Base-by-base conservation (phyloP, 352 stramenopile genomes). In the Peronospora farinosa region DNA sequence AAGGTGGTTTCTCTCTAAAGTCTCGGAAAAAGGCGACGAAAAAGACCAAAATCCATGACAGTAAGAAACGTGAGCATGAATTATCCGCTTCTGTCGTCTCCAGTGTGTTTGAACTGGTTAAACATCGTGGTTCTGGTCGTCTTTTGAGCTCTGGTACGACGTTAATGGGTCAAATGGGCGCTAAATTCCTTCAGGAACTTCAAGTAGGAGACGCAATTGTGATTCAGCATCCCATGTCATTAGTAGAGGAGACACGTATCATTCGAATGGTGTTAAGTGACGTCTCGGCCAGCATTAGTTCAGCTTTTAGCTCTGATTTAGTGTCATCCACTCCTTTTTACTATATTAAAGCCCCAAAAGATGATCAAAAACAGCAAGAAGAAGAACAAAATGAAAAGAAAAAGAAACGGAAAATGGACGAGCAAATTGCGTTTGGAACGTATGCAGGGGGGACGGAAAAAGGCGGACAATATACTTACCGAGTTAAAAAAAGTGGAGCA, bases 261-360 rank as follows among this genome's bases (percentile, higher is more conserved):
- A 66, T 96, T 42, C 77, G 78, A 27, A 95, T 95, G 84, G 87
- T 96, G 50, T 69, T 96, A 10, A 94, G 78, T 42, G 83, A 96
- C 54, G 72, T 93, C 12, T 93, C 78, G 37, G 82, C 82, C 37
- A 80, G 78, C 19, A 59, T 96, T 51, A 95, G 81, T 53, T 93
- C 79, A 4, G 64, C 79, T 30, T 96, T 96, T 49, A 94, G 80
- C 57, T 87, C 84, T 16, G 87, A 96, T 49, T 57, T 96, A 16
- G 81, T 95, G 42, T 93, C 82, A 7, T 92, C 83, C 9, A 95
- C 83, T 11, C 62, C 81, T 7, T 96, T 96, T 54, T 72, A 87
- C 51, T 96, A 78, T 56, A 94, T 96, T 39, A 87, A 88, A 40
- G 85, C 85, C 1, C 87, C 87, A 3, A 67, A 73, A 0, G 74